Percentiles rank a stretch among this genome's conserved stretches.
These are phyloP conservation scores for Backusella australiensis DNA, from an alignment of 192 early-diverging fungal species.

Conservation along the genomic window DNA sequence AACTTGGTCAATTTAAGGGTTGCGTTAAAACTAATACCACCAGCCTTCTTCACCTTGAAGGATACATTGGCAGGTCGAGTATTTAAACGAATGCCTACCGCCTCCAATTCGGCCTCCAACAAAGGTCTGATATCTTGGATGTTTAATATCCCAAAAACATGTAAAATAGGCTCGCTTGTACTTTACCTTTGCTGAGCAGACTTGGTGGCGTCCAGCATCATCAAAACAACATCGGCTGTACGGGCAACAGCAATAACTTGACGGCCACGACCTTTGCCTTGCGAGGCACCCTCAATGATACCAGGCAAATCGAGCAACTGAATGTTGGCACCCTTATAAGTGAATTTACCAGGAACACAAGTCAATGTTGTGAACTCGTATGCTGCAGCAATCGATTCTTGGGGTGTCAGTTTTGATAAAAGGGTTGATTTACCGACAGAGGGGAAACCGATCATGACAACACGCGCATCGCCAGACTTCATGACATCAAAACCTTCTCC, in stretches of 20 bases:
- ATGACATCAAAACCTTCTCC: conserved; percentile 98
- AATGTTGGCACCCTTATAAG: conserved; percentile 94
- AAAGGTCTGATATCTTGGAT: conserved; percentile 42
- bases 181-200: conserved; percentile 67
- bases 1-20: conserved; percentile 85
- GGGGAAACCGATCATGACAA: conserved; percentile 96
- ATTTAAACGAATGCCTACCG: conserved; percentile 95
- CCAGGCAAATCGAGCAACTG: conserved; percentile 98
- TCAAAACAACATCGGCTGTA: conserved; percentile 94
- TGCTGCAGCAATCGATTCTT: conserved; percentile 82
- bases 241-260: conserved; percentile 98
- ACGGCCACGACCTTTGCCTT: conserved; percentile 96
- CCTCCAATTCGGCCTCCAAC: conserved; percentile 91
- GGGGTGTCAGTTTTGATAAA: conserved; percentile 87
- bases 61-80: conserved; percentile 86
- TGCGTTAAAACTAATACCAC: conserved; percentile 93
- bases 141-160: too few relatives aligned
- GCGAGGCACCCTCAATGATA: conserved; percentile 96
- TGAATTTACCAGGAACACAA: conserved; percentile 93
- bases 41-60: conserved; percentile 97
- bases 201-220: conserved; percentile 99
- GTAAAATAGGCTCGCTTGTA: neutral
- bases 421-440: conserved; percentile 99
- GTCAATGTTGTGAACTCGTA: conserved; percentile 98
- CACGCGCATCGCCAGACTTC: conserved; percentile 94